Conservation (phyloP, 2,329 filamentous ascomycete species). For the Pezicula radicicola region DNA sequence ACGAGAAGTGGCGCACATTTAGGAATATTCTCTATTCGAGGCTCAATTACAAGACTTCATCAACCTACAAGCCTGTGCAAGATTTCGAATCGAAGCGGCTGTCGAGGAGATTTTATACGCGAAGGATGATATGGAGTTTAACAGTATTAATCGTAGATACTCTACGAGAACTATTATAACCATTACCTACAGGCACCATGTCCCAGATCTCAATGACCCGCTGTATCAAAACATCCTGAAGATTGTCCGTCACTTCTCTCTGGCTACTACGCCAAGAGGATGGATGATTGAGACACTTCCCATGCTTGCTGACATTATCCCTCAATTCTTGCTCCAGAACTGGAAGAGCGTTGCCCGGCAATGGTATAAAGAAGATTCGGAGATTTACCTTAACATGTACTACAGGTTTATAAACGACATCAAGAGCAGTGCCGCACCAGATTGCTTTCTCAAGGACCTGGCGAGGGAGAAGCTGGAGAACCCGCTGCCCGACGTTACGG, state of each 20-base stretch:
- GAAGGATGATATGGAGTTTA: conserved; percentile 26
- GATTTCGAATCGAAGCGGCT: conserved; percentile 41
- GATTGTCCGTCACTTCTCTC: conserved; percentile 1
- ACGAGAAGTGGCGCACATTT: conserved; percentile 34
- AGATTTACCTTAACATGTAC: conserved; percentile 30
- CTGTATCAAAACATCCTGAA: not conserved
- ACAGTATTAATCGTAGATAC: conserved; percentile 8
- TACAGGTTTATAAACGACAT: conserved; percentile 32
- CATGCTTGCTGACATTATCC: conserved; percentile 20
- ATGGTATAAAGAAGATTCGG: conserved; percentile 2
- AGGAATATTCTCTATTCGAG: conserved; percentile 34
- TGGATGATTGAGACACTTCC: conserved; percentile 32
- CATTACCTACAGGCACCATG: conserved; percentile 6
- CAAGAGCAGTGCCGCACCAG: conserved; percentile 27
- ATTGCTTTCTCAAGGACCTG: conserved; percentile 40
- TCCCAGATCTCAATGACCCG: not conserved
- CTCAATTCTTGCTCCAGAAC: conserved; percentile 16
- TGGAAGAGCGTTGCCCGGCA: conserved; percentile 8
- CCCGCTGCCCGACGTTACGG: conserved; percentile 38
- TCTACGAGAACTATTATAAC: not conserved
- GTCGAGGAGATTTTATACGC: conserved; percentile 33
- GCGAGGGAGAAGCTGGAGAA: conserved; percentile 33
- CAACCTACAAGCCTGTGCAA: conserved; percentile 38
- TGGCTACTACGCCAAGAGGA: conserved; percentile 32
- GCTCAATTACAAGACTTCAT: conserved; percentile 31